Conservation (phyloP, 768 basidiomycete genomes). For the Rickenella mellea region DNA sequence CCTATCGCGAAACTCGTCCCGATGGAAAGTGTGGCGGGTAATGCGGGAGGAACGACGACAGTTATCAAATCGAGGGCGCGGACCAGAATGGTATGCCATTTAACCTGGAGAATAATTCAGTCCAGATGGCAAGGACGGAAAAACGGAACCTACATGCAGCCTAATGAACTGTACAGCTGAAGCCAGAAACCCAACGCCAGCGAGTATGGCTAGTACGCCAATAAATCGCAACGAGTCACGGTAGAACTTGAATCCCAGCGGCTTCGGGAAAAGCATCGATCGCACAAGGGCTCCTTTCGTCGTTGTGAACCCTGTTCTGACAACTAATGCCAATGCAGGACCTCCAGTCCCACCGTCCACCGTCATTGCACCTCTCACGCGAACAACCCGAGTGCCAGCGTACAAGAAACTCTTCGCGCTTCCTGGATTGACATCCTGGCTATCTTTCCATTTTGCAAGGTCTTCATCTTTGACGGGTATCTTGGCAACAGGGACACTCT, state of each 20-base stretch:
- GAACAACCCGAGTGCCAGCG: constrained; percentile 83
- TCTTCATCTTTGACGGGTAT: constrained; percentile 73
- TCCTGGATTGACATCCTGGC: constrained; percentile 48
- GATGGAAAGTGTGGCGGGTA: constrained; percentile 94
- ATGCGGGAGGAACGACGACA: constrained; percentile 92
- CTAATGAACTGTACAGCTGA: constrained; percentile 88
- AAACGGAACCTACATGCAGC: constrained; percentile 57
- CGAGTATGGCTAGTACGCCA: constrained; percentile 83
- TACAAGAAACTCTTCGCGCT: constrained; percentile 80
- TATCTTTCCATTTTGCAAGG: constrained; percentile 59
- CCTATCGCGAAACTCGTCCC: constrained; percentile 92
- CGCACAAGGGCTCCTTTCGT: constrained; percentile 94
- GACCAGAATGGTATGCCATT: constrained; percentile 83
- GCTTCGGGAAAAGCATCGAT: constrained; percentile 98
- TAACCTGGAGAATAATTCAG: constrained; percentile 41
- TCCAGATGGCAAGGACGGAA: constrained; percentile 3
- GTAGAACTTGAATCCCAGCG: constrained; percentile 98
- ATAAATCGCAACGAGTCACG: constrained; percentile 88
- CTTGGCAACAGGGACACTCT: constrained; percentile 96
- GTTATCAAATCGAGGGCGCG: constrained; percentile 94
- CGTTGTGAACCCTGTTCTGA: constrained; percentile 72
- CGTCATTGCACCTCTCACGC: constrained; percentile 59
- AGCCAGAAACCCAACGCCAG: constrained; percentile 81
- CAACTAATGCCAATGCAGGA: constrained; percentile 75
- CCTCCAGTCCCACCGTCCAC: constrained; percentile 40